Evolutionary conservation across 352 stramenopile species (phyloP).

Genomic region (Phytophthora sansomeana): DNA sequence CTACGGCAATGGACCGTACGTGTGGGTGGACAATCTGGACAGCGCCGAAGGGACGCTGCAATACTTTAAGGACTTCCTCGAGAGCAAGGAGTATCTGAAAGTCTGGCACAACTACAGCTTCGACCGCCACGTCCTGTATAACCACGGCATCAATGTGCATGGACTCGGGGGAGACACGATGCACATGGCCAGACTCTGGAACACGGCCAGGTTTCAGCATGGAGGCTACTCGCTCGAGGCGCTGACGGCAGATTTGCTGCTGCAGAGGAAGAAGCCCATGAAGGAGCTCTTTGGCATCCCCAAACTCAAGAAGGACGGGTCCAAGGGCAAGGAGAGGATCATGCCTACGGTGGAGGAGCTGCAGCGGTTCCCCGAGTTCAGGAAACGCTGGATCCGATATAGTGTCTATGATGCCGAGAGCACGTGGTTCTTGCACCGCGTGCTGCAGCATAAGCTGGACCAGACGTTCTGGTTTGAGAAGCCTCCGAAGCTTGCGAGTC

Average conservation of each 20-base stretch:
- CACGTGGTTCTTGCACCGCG: constrained; percentile 95
- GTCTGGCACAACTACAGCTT: constrained; percentile 99
- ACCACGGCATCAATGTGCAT: constrained; percentile 95
- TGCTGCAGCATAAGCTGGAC: constrained; percentile 91
- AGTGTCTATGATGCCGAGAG: constrained; percentile 97
- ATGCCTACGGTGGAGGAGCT: constrained; percentile 85
- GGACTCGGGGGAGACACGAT: constrained; percentile 98
- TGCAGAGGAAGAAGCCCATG: constrained; percentile 96
- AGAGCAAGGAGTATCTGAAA: constrained; percentile 91
- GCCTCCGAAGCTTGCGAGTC: not conserved
- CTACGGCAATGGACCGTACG: constrained; percentile 94
- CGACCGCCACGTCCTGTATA: constrained; percentile 98
- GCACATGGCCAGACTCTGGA: constrained; percentile 98
- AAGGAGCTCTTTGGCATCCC: constrained; percentile 97
- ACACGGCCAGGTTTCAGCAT: constrained; percentile 83
- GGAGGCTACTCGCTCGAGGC: constrained; percentile 96
- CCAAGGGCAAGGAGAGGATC: constrained; percentile 83
- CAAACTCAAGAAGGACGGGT: constrained; percentile 97
- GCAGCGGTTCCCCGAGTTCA: constrained; percentile 87
- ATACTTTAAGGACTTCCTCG: constrained; percentile 94
- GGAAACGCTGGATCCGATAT: constrained; percentile 96
- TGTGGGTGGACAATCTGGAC: constrained; percentile 94
- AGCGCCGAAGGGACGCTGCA: constrained; percentile 87
- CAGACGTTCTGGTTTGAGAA: constrained; percentile 90
- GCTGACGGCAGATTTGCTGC: constrained; percentile 88